Evolutionary conservation across 495 filamentous ascomycete genomes (phyloP), one percentile per base, ranked within the genome.

Genomic region (Penicillium daleae): DNA sequence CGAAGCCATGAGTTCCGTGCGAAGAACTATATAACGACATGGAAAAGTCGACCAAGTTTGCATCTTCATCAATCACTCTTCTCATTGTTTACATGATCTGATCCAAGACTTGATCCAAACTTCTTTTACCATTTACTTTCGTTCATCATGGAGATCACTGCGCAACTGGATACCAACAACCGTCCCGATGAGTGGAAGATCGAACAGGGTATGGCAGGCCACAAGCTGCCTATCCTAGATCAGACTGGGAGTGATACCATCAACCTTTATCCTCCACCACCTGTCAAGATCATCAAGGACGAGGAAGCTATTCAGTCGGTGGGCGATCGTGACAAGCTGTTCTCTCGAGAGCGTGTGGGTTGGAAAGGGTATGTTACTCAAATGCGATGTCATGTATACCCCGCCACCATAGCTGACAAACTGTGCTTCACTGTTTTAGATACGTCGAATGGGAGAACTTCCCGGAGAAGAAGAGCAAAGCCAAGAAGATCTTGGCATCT

Each of bases 361-460:
- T 78, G 76, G 75, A 72, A 66, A 64, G 76, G 80, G 62, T 76
- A 68, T 33, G 31, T 49, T 46, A 27, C 27, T 42, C 22, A 32
- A 24, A 32, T n/a, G 21, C 40, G n/a, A 64, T 27, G n/a, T 22
- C n/a, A 12, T 6, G 17, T 49, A 49, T 33, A 22, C 27, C 10
- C 19, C 6, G 15, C 22, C n/a, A 54, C n/a, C 21, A 35, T 15
- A 3, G 51, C 32, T 59, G 55, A 58, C 26, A 3, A 53, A 21
- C 50, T 9, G 10, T 27, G 29, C 17, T 32, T 44, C 10, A 2
- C 19, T 21, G 3, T 40, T 26, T 2, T 27, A 75, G 74, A 54
- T 88, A 89, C 64, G 77, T 90, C 5, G 88, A 91, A 68, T 90
- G 87, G 88, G 88, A 90, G 67, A 80, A 82, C 13, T 87, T 89